Conservation (phyloP, 768 basidiomycete species). For the Terana coerulea region DNA sequence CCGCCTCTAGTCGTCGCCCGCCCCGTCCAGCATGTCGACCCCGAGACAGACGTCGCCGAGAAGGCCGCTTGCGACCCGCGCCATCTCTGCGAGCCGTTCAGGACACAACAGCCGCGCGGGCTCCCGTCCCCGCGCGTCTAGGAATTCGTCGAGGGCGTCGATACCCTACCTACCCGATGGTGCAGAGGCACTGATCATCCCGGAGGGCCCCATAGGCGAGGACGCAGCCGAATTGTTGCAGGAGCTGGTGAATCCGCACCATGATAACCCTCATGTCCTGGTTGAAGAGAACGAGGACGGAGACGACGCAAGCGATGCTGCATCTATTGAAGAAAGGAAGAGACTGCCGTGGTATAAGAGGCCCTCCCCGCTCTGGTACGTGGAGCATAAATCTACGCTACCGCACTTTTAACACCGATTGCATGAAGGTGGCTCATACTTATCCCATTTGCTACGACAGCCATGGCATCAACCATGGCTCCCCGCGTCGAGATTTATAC, state of each 20-base stretch:
- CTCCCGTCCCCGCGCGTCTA: constrained; percentile 10
- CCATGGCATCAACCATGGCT: constrained; percentile 54
- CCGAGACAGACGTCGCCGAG: constrained; percentile 8
- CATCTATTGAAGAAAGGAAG: constrained; percentile 21
- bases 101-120: constrained; percentile 1
- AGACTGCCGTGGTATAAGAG: constrained; percentile 68
- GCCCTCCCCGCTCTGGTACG: constrained; percentile 73
- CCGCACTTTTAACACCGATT: neutral
- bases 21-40: neutral
- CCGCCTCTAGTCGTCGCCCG: neutral
- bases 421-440: constrained; percentile 51
- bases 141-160: constrained; percentile 23
- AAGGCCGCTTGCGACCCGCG: neutral
- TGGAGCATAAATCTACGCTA: constrained; percentile 3
- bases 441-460: constrained; percentile 53
- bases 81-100: neutral
- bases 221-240: constrained; percentile 44
- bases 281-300: constrained; percentile 24
- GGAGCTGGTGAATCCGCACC: constrained; percentile 40
- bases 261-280: constrained; percentile 34
- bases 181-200: constrained; percentile 36
- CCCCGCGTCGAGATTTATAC: constrained; percentile 75
- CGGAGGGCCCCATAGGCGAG: constrained; percentile 43
- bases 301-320: constrained; percentile 10
- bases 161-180: constrained; percentile 21